Evolutionary conservation across 2,329 filamentous ascomycete genomes (phyloP).

Genomic region (Sclerotinia sclerotiorum): DNA sequence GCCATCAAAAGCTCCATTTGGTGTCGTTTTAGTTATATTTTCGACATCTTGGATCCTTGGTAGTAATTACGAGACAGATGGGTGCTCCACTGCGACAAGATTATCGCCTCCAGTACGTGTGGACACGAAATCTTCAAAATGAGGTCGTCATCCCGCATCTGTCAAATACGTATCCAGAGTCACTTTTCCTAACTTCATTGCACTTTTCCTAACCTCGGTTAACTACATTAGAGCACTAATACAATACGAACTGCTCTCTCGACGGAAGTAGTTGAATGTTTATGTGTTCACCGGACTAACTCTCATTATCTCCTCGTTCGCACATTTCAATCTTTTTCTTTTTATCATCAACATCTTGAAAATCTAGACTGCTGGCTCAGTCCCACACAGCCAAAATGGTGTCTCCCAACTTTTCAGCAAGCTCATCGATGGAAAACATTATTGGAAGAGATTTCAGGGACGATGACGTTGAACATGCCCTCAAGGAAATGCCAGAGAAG

Average conservation of each 20-base stretch:
- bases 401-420: neutral
- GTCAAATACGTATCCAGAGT: conserved; percentile 12
- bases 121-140: conserved; percentile 20
- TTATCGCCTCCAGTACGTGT: neutral
- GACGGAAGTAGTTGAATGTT: conserved; percentile 1
- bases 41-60: conserved; percentile 20
- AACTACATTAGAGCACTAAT: conserved; percentile 2
- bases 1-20: conserved; percentile 9
- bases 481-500: conserved; percentile 11
- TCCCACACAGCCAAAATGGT: conserved; percentile 18
- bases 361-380: conserved; percentile 24
- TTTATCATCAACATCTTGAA: neutral
- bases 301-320: conserved; percentile 4
- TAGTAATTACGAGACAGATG: conserved; percentile 15
- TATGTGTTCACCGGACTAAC: conserved; percentile 2
- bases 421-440: neutral
- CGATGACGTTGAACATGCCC: neutral
- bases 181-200: conserved; percentile 9
- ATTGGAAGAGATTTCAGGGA: neutral
- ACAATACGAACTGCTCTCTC: conserved; percentile 13
- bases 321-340: neutral
- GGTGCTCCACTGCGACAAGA: conserved; percentile 18
- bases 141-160: conserved; percentile 16
- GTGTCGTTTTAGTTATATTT: conserved; percentile 15
- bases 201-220: conserved; percentile 7